phyloP scores from a whole-genome alignment of 108 stramenopile species.

The Halocafeteria seosinensis region DNA sequence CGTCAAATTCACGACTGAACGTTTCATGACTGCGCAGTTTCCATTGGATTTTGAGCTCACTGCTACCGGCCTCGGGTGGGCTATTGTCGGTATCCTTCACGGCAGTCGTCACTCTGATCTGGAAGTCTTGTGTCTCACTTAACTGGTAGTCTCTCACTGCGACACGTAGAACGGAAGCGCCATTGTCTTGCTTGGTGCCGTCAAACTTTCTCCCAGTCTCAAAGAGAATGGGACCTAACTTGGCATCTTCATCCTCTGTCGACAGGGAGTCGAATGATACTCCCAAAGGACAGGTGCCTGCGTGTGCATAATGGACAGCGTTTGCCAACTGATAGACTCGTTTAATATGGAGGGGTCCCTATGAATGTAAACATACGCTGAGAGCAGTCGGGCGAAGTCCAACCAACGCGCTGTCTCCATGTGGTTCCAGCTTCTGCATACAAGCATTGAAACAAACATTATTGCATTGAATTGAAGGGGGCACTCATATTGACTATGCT shows the following conservation, averaged over 20 bases:
- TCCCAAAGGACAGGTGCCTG: background rate
- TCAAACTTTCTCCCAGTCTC: background rate
- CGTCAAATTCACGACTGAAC: background rate
- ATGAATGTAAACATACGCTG: background rate
- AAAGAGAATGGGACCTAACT: background rate
- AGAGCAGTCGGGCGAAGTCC: constrained; percentile 35
- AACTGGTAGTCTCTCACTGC: background rate
- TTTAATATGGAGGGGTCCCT: background rate
- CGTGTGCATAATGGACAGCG: background rate
- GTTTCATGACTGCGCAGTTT: background rate
- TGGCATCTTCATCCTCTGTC: background rate
- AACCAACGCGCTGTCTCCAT: constrained; percentile 11
- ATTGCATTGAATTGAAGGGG: too few relatives aligned
- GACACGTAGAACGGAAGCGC: background rate
- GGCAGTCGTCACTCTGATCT: background rate
- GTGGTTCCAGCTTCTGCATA: background rate
- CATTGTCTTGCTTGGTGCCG: background rate
- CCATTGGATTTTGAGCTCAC: background rate
- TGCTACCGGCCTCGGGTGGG: background rate
- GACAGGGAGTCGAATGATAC: background rate
- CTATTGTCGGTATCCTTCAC: background rate
- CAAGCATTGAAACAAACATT: too few relatives aligned
- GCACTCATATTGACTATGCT: too few relatives aligned
- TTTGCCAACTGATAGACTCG: background rate
- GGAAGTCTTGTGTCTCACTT: background rate